Percentiles rank a stretch among this genome's conserved stretches.
These are phyloP conservation scores for Mortierella sp. DNA, from an alignment of 371 early-diverging fungal species.

Conservation along the genomic window DNA sequence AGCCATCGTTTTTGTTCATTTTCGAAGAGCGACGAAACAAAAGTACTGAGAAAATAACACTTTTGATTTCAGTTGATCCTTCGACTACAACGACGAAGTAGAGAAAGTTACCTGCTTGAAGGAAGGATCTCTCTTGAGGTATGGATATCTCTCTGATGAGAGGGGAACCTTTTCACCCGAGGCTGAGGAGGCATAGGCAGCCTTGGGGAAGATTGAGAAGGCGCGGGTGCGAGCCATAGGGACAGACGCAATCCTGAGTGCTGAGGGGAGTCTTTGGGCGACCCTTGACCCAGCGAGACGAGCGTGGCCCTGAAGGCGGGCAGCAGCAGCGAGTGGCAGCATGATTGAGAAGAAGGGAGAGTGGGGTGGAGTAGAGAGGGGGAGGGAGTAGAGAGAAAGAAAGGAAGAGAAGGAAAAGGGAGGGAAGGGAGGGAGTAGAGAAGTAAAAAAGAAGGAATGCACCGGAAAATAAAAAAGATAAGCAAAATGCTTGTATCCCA, in stretches of 20 bases:
- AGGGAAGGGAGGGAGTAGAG: neutral
- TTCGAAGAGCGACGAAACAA: neutral
- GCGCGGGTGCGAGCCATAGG: slow-evolving; percentile 12
- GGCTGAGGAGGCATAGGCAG: slow-evolving; percentile 24
- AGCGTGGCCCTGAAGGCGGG: slow-evolving; percentile 19
- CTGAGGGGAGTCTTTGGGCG: slow-evolving; percentile 1
- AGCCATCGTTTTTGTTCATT: slow-evolving; percentile 11
- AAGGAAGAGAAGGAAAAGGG: neutral
- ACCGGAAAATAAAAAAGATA: slow-evolving; percentile 6
- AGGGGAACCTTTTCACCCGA: slow-evolving; percentile 18
- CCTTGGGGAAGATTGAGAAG: slow-evolving; percentile 35
- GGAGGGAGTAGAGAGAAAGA: neutral
- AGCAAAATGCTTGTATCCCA: no score
- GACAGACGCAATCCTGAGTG: slow-evolving; percentile 9
- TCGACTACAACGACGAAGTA: no score
- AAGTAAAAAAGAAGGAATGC: neutral
- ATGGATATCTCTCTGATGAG: slow-evolving; percentile 43
- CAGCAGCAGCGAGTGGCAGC: slow-evolving; percentile 28
- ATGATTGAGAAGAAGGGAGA: slow-evolving; percentile 10
- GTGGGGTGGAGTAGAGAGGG: neutral
- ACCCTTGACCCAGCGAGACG: slow-evolving; percentile 18
- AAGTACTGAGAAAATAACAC: neutral
- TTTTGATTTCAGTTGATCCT: no score
- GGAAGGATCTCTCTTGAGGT: slow-evolving; percentile 61
- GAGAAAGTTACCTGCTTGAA: slow-evolving; percentile 76